Percentiles rank a stretch among this genome's conserved stretches.
These are phyloP conservation scores for Suhomyces chickasaworum DNA, from an alignment of 1,139 yeast species.

Conservation along the genomic window DNA sequence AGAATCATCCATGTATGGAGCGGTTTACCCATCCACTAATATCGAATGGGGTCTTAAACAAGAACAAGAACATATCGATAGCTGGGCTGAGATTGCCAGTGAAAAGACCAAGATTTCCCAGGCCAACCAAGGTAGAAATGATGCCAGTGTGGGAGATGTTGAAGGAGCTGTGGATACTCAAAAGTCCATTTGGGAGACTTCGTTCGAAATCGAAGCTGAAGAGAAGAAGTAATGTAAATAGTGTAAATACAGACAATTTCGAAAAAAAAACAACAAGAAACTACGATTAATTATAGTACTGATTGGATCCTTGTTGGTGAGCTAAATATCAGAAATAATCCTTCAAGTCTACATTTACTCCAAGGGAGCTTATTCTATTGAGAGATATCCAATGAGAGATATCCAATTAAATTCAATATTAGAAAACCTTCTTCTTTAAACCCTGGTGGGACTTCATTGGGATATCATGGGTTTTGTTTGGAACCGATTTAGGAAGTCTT, in stretches of 20 bases:
- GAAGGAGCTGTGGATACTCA: slow-evolving; percentile 24
- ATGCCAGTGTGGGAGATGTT: slow-evolving; percentile 28
- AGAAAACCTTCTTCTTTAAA: no score
- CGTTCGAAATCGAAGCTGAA: slow-evolving; percentile 13
- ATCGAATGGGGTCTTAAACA: slow-evolving; percentile 67
- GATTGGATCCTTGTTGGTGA: no score
- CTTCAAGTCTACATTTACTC: no score
- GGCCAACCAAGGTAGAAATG: slow-evolving; percentile 41
- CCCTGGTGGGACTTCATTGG: no score
- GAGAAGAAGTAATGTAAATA: slow-evolving; percentile 11
- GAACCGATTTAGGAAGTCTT: no score
- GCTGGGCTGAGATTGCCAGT: slow-evolving; percentile 75
- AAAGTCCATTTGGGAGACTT: slow-evolving; percentile 22
- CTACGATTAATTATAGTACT: no score
- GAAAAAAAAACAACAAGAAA: no score
- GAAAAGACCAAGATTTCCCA: slow-evolving; percentile 53
- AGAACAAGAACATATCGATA: slow-evolving; percentile 71
- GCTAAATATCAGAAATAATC: no score
- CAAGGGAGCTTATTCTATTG: no score
- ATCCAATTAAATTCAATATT: no score
- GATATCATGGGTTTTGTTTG: no score
- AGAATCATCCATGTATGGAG: slow-evolving; percentile 85
- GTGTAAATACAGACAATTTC: slow-evolving; percentile 1
- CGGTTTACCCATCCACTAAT: slow-evolving; percentile 62
- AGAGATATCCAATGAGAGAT: no score